Conservation (phyloP, 2,329 filamentous ascomycete species). For the Albophoma yamanashiensis region DNA sequence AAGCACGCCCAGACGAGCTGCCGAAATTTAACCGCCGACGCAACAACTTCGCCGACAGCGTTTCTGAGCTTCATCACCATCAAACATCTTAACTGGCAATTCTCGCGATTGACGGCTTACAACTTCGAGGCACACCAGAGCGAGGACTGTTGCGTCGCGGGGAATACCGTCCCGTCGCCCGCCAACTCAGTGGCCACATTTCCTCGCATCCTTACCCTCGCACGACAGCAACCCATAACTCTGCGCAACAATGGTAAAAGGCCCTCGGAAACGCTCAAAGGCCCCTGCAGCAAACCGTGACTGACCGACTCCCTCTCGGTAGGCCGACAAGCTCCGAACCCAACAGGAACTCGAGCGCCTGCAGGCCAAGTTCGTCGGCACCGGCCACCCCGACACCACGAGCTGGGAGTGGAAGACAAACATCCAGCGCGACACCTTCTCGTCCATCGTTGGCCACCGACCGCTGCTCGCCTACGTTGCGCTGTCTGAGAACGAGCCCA, state of each 20-base stretch:
- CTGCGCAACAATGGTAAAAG: conserved; percentile 13
- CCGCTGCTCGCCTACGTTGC: conserved; percentile 81
- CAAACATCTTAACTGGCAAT: background rate
- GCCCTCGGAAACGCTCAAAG: background rate
- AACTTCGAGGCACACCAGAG: background rate
- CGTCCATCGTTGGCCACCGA: conserved; percentile 82
- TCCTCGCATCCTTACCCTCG: background rate
- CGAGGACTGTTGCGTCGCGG: background rate
- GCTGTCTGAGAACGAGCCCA: conserved; percentile 76
- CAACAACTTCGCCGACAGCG: background rate
- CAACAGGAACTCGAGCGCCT: conserved; percentile 96
- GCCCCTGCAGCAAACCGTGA: background rate
- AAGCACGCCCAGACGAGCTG: too few relatives aligned
- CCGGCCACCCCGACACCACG: conserved; percentile 91
- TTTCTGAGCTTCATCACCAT: background rate
- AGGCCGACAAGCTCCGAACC: conserved; percentile 96
- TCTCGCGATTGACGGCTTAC: background rate
- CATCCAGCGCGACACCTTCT: conserved; percentile 86
- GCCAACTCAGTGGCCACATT: background rate
- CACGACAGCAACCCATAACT: background rate
- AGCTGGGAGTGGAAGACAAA: conserved; percentile 97
- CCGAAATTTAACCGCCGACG: background rate
- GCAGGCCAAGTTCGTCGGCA: conserved; percentile 91
- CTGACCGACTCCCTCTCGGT: background rate
- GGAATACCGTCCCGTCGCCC: background rate